phyloP scores from a whole-genome alignment of 768 basidiomycete species.

The Russula compacta region DNA sequence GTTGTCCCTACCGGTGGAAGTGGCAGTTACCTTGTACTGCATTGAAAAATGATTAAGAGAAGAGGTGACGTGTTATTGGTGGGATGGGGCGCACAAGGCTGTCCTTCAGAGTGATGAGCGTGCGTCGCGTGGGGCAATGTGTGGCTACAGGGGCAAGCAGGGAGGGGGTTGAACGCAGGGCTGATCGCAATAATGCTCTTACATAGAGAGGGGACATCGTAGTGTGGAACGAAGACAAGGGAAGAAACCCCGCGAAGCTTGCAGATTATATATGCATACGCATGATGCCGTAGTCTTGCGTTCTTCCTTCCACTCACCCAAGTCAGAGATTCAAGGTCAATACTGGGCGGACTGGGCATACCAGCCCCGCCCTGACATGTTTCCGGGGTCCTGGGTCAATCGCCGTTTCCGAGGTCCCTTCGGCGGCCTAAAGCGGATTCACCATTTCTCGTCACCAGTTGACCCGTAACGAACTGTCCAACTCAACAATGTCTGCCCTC shows the following conservation, averaged over 20 bases:
- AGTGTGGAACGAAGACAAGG: background rate
- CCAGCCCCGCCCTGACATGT: background rate
- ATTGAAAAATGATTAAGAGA: background rate
- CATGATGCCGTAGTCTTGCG: too few relatives aligned
- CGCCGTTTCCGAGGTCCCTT: background rate
- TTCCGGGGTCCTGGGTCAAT: background rate
- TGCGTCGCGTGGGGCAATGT: background rate
- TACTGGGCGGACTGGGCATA: too few relatives aligned
- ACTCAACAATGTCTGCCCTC: conserved; percentile 58
- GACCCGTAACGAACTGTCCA: background rate
- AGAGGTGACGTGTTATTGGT: background rate
- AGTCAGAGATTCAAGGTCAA: too few relatives aligned
- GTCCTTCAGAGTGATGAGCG: conserved; percentile 13
- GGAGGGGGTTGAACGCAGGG: background rate
- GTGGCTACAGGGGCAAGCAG: background rate
- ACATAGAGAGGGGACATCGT: background rate
- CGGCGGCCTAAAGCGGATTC: background rate
- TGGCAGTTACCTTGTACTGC: conserved; percentile 17
- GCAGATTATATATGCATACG: too few relatives aligned
- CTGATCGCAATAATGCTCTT: background rate
- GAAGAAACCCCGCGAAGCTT: too few relatives aligned
- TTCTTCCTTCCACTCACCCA: too few relatives aligned
- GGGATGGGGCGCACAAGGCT: background rate
- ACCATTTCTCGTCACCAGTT: background rate
- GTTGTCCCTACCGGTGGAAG: conserved; percentile 14